A percentile compares a stretch with the other conserved stretches of the same genome.
Evolutionary conservation across 2,329 filamentous ascomycete species (phyloP).

Genomic region (Fusarium dimerum): DNA sequence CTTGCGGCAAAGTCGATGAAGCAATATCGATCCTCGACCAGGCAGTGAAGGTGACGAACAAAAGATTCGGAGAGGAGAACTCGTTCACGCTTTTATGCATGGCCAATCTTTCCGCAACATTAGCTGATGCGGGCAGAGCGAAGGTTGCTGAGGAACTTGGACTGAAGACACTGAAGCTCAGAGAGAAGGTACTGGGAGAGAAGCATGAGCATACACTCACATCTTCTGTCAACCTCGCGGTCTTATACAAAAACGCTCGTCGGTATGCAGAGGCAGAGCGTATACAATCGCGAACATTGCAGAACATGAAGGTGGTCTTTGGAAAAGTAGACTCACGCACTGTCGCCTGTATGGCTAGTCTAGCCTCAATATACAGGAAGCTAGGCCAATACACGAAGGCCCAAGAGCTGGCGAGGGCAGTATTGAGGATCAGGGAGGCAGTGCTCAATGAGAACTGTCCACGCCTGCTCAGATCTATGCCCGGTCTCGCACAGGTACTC

Average conservation of each 20-base stretch:
- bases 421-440: neutral
- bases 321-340: neutral
- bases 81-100: neutral
- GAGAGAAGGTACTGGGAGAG: neutral
- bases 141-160: neutral
- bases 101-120: neutral
- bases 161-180: neutral
- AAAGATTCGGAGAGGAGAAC: neutral
- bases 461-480: neutral
- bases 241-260: neutral
- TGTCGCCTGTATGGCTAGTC: neutral
- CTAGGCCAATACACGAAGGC: neutral
- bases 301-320: neutral
- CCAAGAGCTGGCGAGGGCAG: neutral
- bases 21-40: neutral
- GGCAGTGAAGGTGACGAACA: neutral
- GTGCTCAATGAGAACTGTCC: neutral
- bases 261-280: neutral
- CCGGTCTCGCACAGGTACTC: neutral
- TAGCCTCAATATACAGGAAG: neutral
- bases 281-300: neutral
- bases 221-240: neutral
- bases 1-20: neutral
- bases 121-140: neutral
- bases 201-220: neutral